phyloP scores from a whole-genome alignment of 2,329 filamentous ascomycete genomes.

The Zymoseptoria passerinii region DNA sequence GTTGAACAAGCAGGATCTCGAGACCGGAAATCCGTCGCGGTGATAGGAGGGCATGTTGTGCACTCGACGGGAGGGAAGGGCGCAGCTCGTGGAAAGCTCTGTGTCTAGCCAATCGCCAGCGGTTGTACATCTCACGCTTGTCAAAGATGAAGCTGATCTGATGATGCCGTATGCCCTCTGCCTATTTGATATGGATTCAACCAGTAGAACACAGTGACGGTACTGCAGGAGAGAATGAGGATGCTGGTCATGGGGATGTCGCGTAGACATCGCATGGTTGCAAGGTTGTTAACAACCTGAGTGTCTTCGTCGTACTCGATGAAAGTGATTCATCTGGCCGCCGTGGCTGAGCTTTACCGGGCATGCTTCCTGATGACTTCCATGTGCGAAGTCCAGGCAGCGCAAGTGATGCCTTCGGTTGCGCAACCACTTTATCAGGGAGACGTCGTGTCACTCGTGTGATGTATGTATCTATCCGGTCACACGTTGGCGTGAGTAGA shows the following conservation, averaged over 20 bases:
- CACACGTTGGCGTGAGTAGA: not conserved
- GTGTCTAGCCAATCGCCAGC: not conserved
- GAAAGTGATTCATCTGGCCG: too few relatives aligned
- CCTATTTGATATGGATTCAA: not conserved
- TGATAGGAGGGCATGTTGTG: not conserved
- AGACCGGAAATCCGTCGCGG: slow-evolving; percentile 11
- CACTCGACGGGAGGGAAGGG: not conserved
- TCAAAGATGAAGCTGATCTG: not conserved
- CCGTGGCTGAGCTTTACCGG: too few relatives aligned
- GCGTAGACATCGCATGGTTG: too few relatives aligned
- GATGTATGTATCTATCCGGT: not conserved
- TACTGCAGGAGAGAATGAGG: not conserved
- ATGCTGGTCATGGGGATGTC: too few relatives aligned
- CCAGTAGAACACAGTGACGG: not conserved
- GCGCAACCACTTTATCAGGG: too few relatives aligned
- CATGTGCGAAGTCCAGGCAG: not conserved
- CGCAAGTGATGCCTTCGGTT: not conserved
- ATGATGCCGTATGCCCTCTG: not conserved
- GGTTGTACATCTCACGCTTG: not conserved
- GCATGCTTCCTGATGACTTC: too few relatives aligned
- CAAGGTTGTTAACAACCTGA: too few relatives aligned
- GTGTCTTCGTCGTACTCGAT: too few relatives aligned
- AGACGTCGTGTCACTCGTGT: too few relatives aligned
- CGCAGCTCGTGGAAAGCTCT: not conserved
- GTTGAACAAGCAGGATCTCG: slow-evolving; percentile 14